Percentiles rank a stretch among this genome's conserved stretches.
phyloP scores from a whole-genome alignment of 495 filamentous ascomycete species.

The Penicillium cinerascens region DNA sequence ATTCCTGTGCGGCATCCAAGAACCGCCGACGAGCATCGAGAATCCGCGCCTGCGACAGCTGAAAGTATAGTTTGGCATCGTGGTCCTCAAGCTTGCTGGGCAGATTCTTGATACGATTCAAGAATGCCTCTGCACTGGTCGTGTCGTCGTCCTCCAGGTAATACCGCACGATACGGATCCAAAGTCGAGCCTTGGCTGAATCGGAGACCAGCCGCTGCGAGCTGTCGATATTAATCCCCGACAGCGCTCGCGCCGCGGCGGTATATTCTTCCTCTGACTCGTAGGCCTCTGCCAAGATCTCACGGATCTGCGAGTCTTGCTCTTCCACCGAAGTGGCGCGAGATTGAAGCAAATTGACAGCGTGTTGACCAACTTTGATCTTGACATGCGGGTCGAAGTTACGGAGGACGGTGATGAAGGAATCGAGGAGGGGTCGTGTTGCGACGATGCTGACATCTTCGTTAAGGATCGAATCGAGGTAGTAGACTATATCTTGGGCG shows the following conservation, averaged over 20 bases:
- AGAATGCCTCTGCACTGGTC: conserved; percentile 74
- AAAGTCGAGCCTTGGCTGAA: conserved; percentile 72
- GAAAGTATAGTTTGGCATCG: conserved; percentile 74
- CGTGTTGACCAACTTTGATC: conserved; percentile 67
- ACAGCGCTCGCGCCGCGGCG: conserved; percentile 69
- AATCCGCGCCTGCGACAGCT: conserved; percentile 88
- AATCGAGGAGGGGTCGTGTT: conserved; percentile 65
- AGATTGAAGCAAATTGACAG: conserved; percentile 60
- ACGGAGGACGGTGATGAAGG: conserved; percentile 59
- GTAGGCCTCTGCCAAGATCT: conserved; percentile 78
- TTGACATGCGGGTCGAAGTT: conserved; percentile 56
- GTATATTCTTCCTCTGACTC: conserved; percentile 77
- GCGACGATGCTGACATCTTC: conserved; percentile 71
- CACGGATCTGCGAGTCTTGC: conserved; percentile 71
- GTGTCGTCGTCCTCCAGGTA: conserved; percentile 94
- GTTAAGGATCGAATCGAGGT: conserved; percentile 64
- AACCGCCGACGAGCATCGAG: conserved; percentile 86
- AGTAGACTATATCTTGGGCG: conserved; percentile 63
- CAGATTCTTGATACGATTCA: conserved; percentile 90
- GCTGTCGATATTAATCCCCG: conserved; percentile 82
- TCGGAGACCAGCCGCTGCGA: conserved; percentile 79
- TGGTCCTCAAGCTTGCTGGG: conserved; percentile 74
- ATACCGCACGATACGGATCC: conserved; percentile 91
- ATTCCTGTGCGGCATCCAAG: conserved; percentile 82
- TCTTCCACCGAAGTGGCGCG: conserved; percentile 79